These are phyloP conservation scores for Wickerhamomyces bisporus DNA, from an alignment of 805 yeast species.

Conservation along the genomic window DNA sequence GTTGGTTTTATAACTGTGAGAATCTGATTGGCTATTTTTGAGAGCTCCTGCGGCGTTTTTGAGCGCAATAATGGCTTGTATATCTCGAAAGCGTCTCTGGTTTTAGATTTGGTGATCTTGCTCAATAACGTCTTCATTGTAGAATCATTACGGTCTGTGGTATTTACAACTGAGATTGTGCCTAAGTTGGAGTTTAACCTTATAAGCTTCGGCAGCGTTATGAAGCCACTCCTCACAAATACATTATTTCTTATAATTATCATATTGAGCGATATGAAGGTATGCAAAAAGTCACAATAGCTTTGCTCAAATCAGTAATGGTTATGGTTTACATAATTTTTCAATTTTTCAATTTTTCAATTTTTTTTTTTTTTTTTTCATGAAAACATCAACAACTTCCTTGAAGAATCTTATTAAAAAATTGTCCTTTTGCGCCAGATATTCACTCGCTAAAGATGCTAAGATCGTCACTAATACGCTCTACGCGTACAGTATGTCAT, in stretches of 20 bases:
- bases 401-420: no score
- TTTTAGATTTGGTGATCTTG: not conserved
- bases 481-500: slow-evolving; percentile 26
- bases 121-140: not conserved
- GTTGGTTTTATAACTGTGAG: not conserved
- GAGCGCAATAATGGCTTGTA: not conserved
- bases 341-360: not conserved
- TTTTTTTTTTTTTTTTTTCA: not conserved
- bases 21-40: not conserved
- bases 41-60: not conserved
- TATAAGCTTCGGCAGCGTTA: not conserved
- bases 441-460: slow-evolving; percentile 8
- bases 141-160: not conserved
- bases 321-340: not conserved
- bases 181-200: not conserved
- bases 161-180: not conserved
- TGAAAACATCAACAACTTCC: no score
- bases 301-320: no score
- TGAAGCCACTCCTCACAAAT: not conserved
- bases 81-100: not conserved
- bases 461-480: slow-evolving; percentile 20
- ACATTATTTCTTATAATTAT: not conserved
- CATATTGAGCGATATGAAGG: no score
- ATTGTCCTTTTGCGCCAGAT: no score
- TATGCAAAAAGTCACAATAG: not conserved